phyloP scores from a whole-genome alignment of 768 basidiomycete genomes.

The Coprinopsis cinerea region DNA sequence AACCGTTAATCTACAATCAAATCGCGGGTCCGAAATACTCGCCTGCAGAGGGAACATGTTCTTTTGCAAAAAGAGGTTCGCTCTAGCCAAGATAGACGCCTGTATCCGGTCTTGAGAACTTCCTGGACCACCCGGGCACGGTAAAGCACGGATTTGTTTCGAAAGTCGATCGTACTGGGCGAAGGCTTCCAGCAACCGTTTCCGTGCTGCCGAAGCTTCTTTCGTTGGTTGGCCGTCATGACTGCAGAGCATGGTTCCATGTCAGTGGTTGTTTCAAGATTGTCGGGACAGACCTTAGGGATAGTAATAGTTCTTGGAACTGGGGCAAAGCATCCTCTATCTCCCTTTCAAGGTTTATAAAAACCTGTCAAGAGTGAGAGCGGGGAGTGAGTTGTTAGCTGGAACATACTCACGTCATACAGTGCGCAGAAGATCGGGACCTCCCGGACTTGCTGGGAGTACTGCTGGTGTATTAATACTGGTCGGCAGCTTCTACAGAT shows the following conservation, averaged over 20 bases:
- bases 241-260: slow-evolving; percentile 18
- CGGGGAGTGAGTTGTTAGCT: neutral
- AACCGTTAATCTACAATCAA: neutral
- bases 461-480: slow-evolving; percentile 72
- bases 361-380: slow-evolving; percentile 36
- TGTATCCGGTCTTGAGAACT: slow-evolving; percentile 84
- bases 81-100: slow-evolving; percentile 68
- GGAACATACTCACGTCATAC: slow-evolving; percentile 49
- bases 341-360: slow-evolving; percentile 75
- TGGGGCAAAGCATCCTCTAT: slow-evolving; percentile 85
- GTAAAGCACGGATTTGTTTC: slow-evolving; percentile 75
- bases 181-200: slow-evolving; percentile 79
- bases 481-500: slow-evolving; percentile 83
- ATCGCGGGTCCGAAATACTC: too few species aligned
- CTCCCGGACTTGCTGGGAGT: slow-evolving; percentile 54
- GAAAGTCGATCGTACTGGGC: slow-evolving; percentile 84
- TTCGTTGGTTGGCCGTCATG: slow-evolving; percentile 49
- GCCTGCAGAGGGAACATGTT: slow-evolving; percentile 88
- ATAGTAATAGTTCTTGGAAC: slow-evolving; percentile 73
- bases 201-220: slow-evolving; percentile 67
- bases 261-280: too few species aligned
- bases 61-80: slow-evolving; percentile 78
- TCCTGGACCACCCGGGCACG: slow-evolving; percentile 51
- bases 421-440: slow-evolving; percentile 62
- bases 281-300: neutral